Percentiles rank a stretch among this genome's conserved stretches.
These are phyloP conservation scores for Papiliotrema fonsecae DNA, from an alignment of 1,284 basidiomycete genomes.

Conservation along the genomic window DNA sequence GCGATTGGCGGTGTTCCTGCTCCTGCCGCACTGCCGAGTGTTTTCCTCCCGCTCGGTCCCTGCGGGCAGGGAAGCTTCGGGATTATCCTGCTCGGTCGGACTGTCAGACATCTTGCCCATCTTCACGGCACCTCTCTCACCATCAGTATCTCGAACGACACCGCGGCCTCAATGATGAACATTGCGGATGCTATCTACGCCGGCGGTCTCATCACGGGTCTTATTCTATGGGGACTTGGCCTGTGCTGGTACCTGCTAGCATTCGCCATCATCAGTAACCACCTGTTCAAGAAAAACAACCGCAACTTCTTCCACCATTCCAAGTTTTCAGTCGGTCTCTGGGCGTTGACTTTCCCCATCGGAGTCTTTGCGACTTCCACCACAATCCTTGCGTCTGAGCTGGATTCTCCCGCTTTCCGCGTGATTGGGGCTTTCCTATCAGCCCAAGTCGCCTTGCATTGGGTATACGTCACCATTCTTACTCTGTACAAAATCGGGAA, in stretches of 20 bases:
- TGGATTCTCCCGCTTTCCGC: conserved; percentile 56
- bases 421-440: conserved; percentile 56
- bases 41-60: conserved; percentile 57
- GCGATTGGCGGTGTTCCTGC: conserved; percentile 45
- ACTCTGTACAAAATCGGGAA: conserved; percentile 49
- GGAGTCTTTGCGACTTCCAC: conserved; percentile 64
- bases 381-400: conserved; percentile 53
- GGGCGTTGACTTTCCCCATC: conserved; percentile 47
- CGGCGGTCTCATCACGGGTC: conserved; percentile 31
- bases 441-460: conserved; percentile 55
- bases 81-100: conserved; percentile 54
- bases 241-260: conserved; percentile 50
- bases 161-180: conserved; percentile 15
- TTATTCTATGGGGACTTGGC: conserved; percentile 51
- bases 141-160: conserved; percentile 30
- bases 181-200: conserved; percentile 50
- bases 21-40: conserved; percentile 55
- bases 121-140: conserved; percentile 30
- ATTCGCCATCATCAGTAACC: conserved; percentile 29
- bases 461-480: conserved; percentile 54
- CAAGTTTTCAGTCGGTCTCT: conserved; percentile 39
- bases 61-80: conserved; percentile 62
- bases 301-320: conserved; percentile 15
- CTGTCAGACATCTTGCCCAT: conserved; percentile 51
- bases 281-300: conserved; percentile 11